Percentiles rank a stretch among this genome's conserved stretches.
phyloP scores from a whole-genome alignment of 2,329 filamentous ascomycete genomes.

The Epichloe scottii region DNA sequence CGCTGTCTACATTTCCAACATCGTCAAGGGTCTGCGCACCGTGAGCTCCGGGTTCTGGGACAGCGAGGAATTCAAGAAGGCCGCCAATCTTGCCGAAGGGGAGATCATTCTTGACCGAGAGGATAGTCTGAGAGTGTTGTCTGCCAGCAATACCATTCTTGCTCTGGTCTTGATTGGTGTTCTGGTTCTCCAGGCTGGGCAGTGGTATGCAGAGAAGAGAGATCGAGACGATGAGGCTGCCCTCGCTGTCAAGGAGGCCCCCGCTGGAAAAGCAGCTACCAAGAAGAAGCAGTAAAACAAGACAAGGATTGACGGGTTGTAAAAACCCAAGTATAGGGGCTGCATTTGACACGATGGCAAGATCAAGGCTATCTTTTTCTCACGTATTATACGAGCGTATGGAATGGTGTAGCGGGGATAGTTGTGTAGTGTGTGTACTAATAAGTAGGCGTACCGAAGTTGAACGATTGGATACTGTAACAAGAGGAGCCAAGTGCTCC shows the following conservation, averaged over 20 bases:
- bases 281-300: constrained; percentile 25
- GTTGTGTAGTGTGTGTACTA: neutral
- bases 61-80: constrained; percentile 27
- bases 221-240: constrained; percentile 68
- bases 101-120: constrained; percentile 67
- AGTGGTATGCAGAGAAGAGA: constrained; percentile 97
- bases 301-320: neutral
- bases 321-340: neutral
- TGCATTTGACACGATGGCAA: neutral
- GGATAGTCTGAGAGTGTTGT: constrained; percentile 80
- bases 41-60: constrained; percentile 59
- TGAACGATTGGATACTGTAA: neutral
- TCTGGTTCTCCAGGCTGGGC: constrained; percentile 82
- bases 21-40: constrained; percentile 83
- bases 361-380: neutral
- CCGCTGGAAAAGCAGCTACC: constrained; percentile 14
- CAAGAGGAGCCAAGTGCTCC: neutral
- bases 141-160: constrained; percentile 91
- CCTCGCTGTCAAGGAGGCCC: constrained; percentile 32
- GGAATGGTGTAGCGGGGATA: neutral
- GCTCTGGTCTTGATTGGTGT: constrained; percentile 87
- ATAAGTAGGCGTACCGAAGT: neutral
- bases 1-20: constrained; percentile 90
- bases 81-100: constrained; percentile 32
- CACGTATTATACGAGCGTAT: neutral